phyloP scores from a whole-genome alignment of 257 asterid genomes.

The Solanum ahanhuiri region DNA sequence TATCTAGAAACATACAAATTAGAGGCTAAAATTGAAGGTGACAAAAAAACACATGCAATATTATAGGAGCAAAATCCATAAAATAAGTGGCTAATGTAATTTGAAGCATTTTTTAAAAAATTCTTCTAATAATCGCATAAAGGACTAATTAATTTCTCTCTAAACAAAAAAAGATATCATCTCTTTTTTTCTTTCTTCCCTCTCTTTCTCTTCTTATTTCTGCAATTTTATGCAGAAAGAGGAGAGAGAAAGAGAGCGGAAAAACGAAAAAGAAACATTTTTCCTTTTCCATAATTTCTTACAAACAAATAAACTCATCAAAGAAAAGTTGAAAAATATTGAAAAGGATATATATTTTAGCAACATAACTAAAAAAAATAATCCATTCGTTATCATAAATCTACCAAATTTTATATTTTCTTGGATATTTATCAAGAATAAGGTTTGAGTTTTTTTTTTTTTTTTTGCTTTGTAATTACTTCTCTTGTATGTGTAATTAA shows the following conservation, averaged over 20 bases:
- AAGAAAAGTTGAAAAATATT: background rate
- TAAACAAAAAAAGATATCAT: background rate
- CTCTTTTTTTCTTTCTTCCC: background rate
- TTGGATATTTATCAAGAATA: background rate
- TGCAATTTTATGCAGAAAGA: background rate
- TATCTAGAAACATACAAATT: background rate
- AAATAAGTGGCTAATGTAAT: background rate
- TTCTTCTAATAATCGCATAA: background rate
- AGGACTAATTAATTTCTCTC: background rate
- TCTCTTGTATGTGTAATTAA: background rate
- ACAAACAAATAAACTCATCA: background rate
- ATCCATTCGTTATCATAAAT: background rate
- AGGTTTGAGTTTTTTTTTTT: background rate
- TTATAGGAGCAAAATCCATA: background rate
- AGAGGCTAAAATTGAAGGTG: background rate
- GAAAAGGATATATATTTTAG: background rate
- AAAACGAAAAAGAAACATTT: background rate
- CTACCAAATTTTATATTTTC: background rate
- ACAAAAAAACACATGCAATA: background rate
- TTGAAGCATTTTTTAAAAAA: background rate
- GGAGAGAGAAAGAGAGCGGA: background rate
- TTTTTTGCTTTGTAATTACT: background rate
- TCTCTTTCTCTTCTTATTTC: background rate
- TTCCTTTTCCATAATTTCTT: background rate
- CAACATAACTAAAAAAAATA: background rate